Percentiles rank a stretch among this genome's conserved stretches.
Conservation (phyloP, 148 eudicot species). For the Hydrangea macrophylla region DNA sequence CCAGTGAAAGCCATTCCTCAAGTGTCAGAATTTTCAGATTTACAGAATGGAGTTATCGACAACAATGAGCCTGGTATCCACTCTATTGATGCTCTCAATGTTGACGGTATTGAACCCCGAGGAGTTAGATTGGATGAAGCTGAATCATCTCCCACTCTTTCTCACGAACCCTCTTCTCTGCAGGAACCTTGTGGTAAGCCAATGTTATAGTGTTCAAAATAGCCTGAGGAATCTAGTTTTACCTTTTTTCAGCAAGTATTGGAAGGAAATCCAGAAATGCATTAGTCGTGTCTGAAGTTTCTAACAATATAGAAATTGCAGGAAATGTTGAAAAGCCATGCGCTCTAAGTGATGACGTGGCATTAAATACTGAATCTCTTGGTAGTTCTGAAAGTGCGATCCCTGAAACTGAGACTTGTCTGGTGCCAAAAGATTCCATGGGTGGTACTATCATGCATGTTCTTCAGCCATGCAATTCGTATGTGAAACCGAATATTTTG, state of each 20-base stretch:
- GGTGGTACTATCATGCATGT: conserved; percentile 20
- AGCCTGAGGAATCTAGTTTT: conserved; percentile 21
- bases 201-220: conserved; percentile 10
- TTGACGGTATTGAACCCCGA: conserved; percentile 16
- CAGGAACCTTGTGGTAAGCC: conserved; percentile 20
- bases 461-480: conserved; percentile 54
- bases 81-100: conserved; percentile 20
- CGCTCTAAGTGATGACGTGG: conserved; percentile 9
- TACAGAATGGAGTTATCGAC: conserved; percentile 21
- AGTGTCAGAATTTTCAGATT: conserved; percentile 19
- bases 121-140: conserved; percentile 21
- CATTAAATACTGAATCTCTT: conserved; percentile 10
- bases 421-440: conserved; percentile 20
- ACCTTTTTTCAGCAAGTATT: conserved; percentile 15
- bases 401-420: conserved; percentile 25
- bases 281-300: conserved; percentile 15
- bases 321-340: conserved; percentile 12
- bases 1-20: conserved; percentile 16
- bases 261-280: conserved; percentile 19
- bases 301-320: conserved; percentile 24
- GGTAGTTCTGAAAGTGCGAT: conserved; percentile 23
- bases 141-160: background rate
- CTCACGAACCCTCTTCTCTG: conserved; percentile 4
- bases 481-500: conserved; percentile 17
- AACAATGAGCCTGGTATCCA: conserved; percentile 22